Evolutionary conservation across 352 stramenopile genomes (phyloP), one percentile per base, ranked within the genome.

Genomic region (Thalassiosira sp.): DNA sequence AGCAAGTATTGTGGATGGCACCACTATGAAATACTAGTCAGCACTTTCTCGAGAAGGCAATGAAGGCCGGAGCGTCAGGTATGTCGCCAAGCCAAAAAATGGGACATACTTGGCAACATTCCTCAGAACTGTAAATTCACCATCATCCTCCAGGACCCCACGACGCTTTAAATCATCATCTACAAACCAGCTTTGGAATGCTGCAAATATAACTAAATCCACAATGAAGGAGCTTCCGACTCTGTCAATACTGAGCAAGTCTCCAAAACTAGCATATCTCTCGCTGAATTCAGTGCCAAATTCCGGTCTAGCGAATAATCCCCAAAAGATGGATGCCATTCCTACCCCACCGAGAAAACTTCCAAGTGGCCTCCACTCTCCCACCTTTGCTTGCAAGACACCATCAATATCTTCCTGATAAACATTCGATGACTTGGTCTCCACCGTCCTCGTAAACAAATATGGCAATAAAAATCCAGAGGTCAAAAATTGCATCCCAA

Each of bases 401-500:
- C 59, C 75, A 54, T 69, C 43, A 37, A 76, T 69, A 62, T 81
- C 73, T 53, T 80, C 63, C 18, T 31, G 43, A 51, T 75, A 68
- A 35, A 72, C 62, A 27, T 71, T 16, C 8, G 53, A 49, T 10
- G 24, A 18, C 33, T 49, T 66, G 18, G 24, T 70, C 70, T 90
- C 76, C 11, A 35, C 58, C 3, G 82, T 78, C 56, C 89, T 70
- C 8, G 76, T 78, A 13, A 79, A 87, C 25, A 94, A 72, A 56
- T 93, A 94, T 18, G 88, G 86, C 28, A 94, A 56, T 25, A 90
- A 84, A 54, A 94, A 92, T 0, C 86, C 88, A 24, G 79, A 89
- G 6, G 89, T 94, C n/a, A 94, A 75, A 42, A 93, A 90, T 69
- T 94, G 89, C 89, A 94, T 94, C 20, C 89, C 89, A 13, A 82